Conservation (phyloP, 805 yeast species). For the Limtongozyma cylindracea region DNA sequence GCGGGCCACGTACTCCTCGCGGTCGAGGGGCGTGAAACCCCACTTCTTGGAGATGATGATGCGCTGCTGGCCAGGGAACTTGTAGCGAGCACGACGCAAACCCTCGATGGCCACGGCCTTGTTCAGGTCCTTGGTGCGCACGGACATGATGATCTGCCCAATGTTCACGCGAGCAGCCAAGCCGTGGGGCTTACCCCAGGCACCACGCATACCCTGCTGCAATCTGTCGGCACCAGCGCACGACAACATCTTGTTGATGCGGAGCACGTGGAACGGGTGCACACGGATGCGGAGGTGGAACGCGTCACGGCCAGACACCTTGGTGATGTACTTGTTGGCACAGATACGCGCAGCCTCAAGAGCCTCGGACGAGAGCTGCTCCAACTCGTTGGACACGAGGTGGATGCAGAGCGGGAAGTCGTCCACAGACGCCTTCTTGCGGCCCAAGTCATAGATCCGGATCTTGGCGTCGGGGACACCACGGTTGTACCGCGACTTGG, state of each 20-base stretch:
- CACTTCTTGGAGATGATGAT: conserved; percentile 98
- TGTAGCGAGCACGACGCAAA: conserved; percentile 99
- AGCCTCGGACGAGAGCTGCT: conserved; percentile 98
- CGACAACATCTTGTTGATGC: conserved; percentile 99
- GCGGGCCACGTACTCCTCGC: conserved; percentile 85
- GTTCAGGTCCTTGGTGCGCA: conserved; percentile 96
- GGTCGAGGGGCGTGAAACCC: conserved; percentile 99
- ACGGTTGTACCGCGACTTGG: conserved; percentile 99
- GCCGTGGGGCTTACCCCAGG: conserved; percentile 99
- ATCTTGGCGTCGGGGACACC: conserved; percentile 99
- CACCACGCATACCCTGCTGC: conserved; percentile 99
- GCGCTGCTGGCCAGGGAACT: conserved; percentile 99
- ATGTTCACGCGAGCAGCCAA: conserved; percentile 97
- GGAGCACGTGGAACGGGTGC: conserved; percentile 99
- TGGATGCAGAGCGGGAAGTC: conserved; percentile 99
- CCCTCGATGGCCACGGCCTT: conserved; percentile 95
- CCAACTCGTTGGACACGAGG: conserved; percentile 97
- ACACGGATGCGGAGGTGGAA: conserved; percentile 99
- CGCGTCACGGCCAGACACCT: conserved; percentile 92
- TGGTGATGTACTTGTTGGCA: conserved; percentile 99
- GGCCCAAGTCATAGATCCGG: conserved; percentile 97
- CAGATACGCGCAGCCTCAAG: conserved; percentile 99
- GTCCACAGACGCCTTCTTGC: conserved; percentile 98
- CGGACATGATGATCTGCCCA: conserved; percentile 95
- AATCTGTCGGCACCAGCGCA: conserved; percentile 99